These are phyloP conservation scores for Diplocarpon mali DNA, from an alignment of 2,329 filamentous ascomycete species.

Conservation along the genomic window DNA sequence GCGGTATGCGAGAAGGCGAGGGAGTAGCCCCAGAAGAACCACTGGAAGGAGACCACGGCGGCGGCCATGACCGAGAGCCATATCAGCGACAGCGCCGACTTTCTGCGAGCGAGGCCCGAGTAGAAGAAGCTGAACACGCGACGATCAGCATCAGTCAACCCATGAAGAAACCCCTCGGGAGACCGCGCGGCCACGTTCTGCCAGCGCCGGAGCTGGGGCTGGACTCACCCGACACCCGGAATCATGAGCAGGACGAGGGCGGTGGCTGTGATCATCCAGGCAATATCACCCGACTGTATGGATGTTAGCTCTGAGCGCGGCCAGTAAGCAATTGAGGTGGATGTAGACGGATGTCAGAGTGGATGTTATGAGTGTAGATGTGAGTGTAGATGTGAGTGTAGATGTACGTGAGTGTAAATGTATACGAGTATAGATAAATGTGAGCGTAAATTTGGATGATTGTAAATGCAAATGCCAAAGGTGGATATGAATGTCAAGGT, in stretches of 20 bases:
- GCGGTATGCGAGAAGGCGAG: conserved; percentile 44
- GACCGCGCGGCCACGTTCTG: no score
- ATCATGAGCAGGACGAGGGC: conserved; percentile 87
- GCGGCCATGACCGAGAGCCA: conserved; percentile 85
- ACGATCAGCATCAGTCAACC: conserved; percentile 14
- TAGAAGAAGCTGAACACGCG: conserved; percentile 59
- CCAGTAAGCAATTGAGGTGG: not conserved
- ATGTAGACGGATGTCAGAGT: not conserved
- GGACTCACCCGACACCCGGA: conserved; percentile 64
- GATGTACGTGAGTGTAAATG: no score
- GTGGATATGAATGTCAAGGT: no score
- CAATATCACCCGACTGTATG: conserved; percentile 67
- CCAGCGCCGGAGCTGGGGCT: not conserved
- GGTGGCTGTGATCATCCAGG: conserved; percentile 72
- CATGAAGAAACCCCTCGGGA: conserved; percentile 13
- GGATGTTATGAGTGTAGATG: not conserved
- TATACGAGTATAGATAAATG: no score
- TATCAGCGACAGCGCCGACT: conserved; percentile 80
- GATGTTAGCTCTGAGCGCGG: conserved; percentile 43
- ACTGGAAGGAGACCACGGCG: conserved; percentile 77
- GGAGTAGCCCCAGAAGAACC: conserved; percentile 48
- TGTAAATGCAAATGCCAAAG: no score
- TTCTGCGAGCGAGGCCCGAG: conserved; percentile 77
- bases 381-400: no score
- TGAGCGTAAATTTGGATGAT: no score